Base-by-base conservation (phyloP, 768 basidiomycete species). In the Tephrocybe sp. region DNA sequence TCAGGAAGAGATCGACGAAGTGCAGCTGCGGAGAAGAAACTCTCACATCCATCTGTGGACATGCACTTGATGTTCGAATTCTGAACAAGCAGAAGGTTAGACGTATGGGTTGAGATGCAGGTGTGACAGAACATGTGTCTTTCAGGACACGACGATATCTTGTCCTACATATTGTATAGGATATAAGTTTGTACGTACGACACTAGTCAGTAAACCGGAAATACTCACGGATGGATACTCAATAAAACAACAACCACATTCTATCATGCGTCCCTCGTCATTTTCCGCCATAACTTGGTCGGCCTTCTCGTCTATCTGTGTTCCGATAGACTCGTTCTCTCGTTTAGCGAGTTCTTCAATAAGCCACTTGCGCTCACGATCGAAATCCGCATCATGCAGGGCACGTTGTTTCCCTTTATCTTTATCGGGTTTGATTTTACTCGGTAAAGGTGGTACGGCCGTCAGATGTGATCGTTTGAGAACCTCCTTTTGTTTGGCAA, bases 191-290 rank as follows among this genome's bases (percentile, higher is more conserved):
- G 19, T 30, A 18, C 37, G 41, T 44, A 18, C 11, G 37, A 23
- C 42, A 43, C 22, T n/a, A 42, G 37, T 19, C 24, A 4, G 16
- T n/a, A 25, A 16, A 31, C 3, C 27, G 25, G 33, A 39, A 34
- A 18, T 5, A 53, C 61, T 49, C 36, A 60, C 49, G 34, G 46
- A 54, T 33, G 52, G 23, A 40, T 54, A 61, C 18, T 48, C 47
- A 22, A 21, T 67, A 61, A 87, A 91, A 62, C 88, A 91, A 59
- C 88, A 90, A 8, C 83, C 84, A 58, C 89, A 90, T 57, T 90
- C 86, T 33, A 88, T 76, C 50, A 38, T 37, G 12, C n/a, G 45
- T 29, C 33, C 45, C 3, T 44, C 45, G 19, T 51, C 50, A 19
- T 19, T 24, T 18, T 15, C 18, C 21, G 23, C 29, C 3, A 18